These are phyloP conservation scores for Marchantia paleacea DNA, from an alignment of 225 moss, liverwort and hornwort species.

Conservation along the genomic window DNA sequence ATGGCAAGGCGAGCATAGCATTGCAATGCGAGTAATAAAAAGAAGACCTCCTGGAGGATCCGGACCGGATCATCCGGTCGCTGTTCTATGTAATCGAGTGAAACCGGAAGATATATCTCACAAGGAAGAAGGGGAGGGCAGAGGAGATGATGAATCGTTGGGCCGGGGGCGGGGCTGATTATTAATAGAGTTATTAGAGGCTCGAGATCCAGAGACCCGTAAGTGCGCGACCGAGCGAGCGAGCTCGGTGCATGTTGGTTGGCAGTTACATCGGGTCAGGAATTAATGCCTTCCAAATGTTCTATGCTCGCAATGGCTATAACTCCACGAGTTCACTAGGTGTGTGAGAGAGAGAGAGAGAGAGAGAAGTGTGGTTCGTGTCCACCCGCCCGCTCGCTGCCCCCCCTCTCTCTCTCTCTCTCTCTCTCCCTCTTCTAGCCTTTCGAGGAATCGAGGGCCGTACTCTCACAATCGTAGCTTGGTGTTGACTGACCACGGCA, in stretches of 20 bases:
- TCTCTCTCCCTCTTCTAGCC: neutral
- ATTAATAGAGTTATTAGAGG: no score
- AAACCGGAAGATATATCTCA: neutral
- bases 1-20: neutral
- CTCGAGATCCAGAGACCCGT: no score
- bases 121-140: neutral
- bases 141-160: neutral
- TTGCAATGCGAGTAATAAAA: neutral
- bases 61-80: neutral
- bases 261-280: neutral
- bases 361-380: neutral
- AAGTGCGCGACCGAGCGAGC: neutral
- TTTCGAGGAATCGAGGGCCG: no score
- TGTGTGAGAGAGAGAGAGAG: neutral
- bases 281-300: conserved; percentile 2
- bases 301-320: conserved; percentile 1
- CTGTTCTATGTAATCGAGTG: neutral
- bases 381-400: no score
- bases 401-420: neutral
- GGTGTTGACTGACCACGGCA: no score
- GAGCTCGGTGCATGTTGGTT: neutral
- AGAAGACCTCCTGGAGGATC: neutral
- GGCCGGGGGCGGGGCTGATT: no score
- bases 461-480: no score
- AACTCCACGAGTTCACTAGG: neutral